Conservation (phyloP, 2,329 filamentous ascomycete genomes). For the Podosphaera aphanis region DNA sequence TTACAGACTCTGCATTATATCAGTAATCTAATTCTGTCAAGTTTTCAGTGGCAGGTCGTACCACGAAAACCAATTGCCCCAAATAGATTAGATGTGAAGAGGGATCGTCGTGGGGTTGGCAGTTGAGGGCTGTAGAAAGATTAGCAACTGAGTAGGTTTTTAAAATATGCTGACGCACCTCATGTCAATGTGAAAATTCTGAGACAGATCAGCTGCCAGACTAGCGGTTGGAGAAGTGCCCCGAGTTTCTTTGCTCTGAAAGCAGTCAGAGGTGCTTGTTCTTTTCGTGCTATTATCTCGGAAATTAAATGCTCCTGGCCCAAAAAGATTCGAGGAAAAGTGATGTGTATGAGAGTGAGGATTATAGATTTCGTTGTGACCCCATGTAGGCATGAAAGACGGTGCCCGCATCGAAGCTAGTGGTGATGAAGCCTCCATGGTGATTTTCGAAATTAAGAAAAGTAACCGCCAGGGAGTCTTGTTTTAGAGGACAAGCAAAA, state of each 20-base stretch:
- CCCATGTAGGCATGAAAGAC: conserved; percentile 40
- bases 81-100: conserved; percentile 56
- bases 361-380: conserved; percentile 27
- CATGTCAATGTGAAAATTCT: conserved; percentile 90
- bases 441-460: conserved; percentile 8
- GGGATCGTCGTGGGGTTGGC: conserved; percentile 59
- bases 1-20: conserved; percentile 39
- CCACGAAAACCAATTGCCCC: conserved; percentile 15
- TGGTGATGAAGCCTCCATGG: conserved; percentile 84
- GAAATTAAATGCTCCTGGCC: conserved; percentile 49
- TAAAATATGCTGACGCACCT: conserved; percentile 34
- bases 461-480: too few species aligned
- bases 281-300: conserved; percentile 50
- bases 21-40: conserved; percentile 10
- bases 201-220: conserved; percentile 78
- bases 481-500: not conserved
- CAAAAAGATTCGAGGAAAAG: conserved; percentile 29
- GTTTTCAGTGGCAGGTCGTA: conserved; percentile 12
- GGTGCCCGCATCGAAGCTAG: conserved; percentile 77
- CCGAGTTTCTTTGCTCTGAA: conserved; percentile 51
- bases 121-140: conserved; percentile 42
- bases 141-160: conserved; percentile 3
- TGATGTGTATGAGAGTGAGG: conserved; percentile 24
- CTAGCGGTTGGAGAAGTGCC: conserved; percentile 81
- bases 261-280: conserved; percentile 50